Base-by-base conservation (phyloP, 2,329 filamentous ascomycete genomes). In the Cercospora citrullina region DNA sequence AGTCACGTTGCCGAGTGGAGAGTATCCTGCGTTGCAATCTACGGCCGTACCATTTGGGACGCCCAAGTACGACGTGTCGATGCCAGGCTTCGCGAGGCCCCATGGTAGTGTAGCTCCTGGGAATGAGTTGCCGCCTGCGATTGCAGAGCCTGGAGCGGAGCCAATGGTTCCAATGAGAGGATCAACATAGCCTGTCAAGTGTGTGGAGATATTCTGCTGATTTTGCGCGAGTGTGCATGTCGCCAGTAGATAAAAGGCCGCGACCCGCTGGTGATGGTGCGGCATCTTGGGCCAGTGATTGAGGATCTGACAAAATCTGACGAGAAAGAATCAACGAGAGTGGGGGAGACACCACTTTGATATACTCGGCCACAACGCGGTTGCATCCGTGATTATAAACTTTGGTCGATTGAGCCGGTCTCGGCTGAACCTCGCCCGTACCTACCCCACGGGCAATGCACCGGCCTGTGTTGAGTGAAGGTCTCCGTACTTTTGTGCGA, bases 111-210 rank as follows among this genome's bases (percentile, higher is more conserved):
- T 70, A 5, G 76, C 76, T 8, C 80, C 80, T 4, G 80, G 78
- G 53, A 81, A 81, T 12, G 79, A 76, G 65, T 81, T 79, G 30
- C 80, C 80, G 9, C 79, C 79, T 9, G 77, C 79, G 69, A 79
- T 81, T 67, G 71, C 72, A 7, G 77, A 75, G 3, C 82, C 81
- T 4, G 80, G 71, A 36, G 79, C 80, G 0, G 80, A 80, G 7
- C 82, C 82, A 70, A 83, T 82, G 0, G 81, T 81, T 6, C 82
- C 83, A 21, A 84, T 83, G 55, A 84, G 80, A 1, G 80, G 77
- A 66, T 84, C 83, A 8, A 84, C 83, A 75, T 79, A 80, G 23
- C 55, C 45, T n/a, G 68, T 55, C 10, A 65, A 57, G 26, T 64
- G 55, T 21, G 60, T 39, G 8, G 33, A 39, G 21, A 36, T 8